Evolutionary conservation across 2,329 filamentous ascomycete genomes (phyloP).

Genomic region (Colletotrichum destructivum): DNA sequence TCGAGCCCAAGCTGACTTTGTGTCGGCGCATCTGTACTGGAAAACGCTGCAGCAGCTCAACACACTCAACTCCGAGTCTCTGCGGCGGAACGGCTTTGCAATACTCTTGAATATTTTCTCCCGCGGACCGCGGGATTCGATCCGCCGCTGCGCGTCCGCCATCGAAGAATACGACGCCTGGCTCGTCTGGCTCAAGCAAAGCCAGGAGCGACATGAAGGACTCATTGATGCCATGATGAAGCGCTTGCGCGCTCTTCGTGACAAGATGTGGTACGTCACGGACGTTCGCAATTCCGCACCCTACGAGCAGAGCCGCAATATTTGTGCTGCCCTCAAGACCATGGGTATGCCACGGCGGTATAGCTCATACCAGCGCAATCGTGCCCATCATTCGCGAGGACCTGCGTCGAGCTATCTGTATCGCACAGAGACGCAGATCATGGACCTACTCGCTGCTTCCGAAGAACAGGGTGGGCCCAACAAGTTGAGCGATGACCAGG

Average conservation of each 20-base stretch:
- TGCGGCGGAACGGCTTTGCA: slow-evolving; percentile 79
- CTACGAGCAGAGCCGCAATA: slow-evolving; percentile 89
- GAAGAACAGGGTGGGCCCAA: slow-evolving; percentile 91
- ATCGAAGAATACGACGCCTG: slow-evolving; percentile 86
- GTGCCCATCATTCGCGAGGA: slow-evolving; percentile 63
- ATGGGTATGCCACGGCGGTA: slow-evolving; percentile 81
- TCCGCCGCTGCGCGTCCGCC: slow-evolving; percentile 78
- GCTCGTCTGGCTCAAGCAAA: slow-evolving; percentile 88
- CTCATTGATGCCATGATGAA: slow-evolving; percentile 83
- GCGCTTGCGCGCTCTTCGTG: slow-evolving; percentile 81
- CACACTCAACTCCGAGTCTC: slow-evolving; percentile 70
- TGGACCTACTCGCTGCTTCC: slow-evolving; percentile 87
- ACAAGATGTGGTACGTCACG: slow-evolving; percentile 99
- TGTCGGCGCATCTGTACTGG: slow-evolving; percentile 88
- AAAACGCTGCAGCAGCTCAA: slow-evolving; percentile 83
- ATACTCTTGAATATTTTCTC: slow-evolving; percentile 82
- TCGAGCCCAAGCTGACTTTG: slow-evolving; percentile 84
- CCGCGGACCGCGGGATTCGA: slow-evolving; percentile 78
- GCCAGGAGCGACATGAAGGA: slow-evolving; percentile 82
- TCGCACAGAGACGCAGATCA: slow-evolving; percentile 85
- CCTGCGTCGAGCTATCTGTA: slow-evolving; percentile 77
- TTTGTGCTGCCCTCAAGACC: slow-evolving; percentile 89
- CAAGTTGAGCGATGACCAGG: slow-evolving; percentile 96
- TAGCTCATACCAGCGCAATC: slow-evolving; percentile 65
- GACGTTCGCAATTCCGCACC: slow-evolving; percentile 91